Base-by-base conservation (phyloP, 75 land plant genomes). In the Pinus tabuliformis region DNA sequence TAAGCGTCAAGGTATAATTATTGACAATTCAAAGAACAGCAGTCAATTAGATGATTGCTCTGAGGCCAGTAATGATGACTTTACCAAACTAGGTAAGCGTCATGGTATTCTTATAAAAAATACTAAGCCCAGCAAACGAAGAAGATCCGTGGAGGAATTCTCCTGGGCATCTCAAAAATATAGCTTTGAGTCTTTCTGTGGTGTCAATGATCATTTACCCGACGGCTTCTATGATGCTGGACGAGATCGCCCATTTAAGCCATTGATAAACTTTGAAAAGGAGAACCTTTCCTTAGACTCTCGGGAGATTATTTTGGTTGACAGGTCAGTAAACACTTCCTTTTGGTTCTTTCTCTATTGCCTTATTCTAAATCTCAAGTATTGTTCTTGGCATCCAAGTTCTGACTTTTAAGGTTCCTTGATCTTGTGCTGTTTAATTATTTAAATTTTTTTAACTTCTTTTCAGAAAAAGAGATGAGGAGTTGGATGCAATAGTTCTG, bases 141-240 rank as follows among this genome's bases (percentile, higher is more conserved):
- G 82, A 20, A 85, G 85, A 70, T 83, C 87, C 71, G 33, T 66
- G 18, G 79, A 77, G 56, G 80, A 76, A 7, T 74, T 56, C 58
- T 84, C 79, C 6, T 68, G 60, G 70, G 58, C 87, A 60, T 91
- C 99, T 22, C 77, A 74, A 74, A 91, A 90, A 78, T 96, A 93
- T 70, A 83, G 75, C 63, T 74, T 11, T 12, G 80, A 81, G 26
- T 96, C 97, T 57, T 82, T 91, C 21, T 90, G 93, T 81, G 80
- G 93, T 56, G 60, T 87, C 58, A 79, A 89, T 79, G 95, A 96
- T 62, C 83, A 77, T 71, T 66, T 96, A 28, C 83, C 81, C 30
- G 99, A 96, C 90, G 97, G 99, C 1, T 96, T 96, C 72, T 96
- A 93, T 89, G 99, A 96, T 87, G 97, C 91, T 24, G 93, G 97